These are phyloP conservation scores for Canna indica DNA, from an alignment of 176 grass and related monocot species.

Conservation along the genomic window DNA sequence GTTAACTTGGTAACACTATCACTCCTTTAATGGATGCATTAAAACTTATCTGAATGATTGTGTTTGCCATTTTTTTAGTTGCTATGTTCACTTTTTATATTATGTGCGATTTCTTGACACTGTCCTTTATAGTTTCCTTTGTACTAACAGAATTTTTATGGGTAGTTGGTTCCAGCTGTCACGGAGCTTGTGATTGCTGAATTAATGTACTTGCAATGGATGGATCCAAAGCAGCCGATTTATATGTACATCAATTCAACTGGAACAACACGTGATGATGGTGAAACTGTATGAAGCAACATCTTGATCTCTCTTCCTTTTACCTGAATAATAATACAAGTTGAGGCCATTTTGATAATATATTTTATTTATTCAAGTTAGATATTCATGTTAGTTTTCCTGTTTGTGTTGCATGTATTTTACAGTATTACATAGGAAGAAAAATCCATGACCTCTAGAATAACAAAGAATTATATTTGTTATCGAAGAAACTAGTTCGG, in stretches of 20 bases:
- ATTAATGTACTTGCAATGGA: constrained; percentile 90
- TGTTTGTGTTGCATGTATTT: neutral
- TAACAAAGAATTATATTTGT: neutral
- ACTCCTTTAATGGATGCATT: neutral
- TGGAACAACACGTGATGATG: constrained; percentile 77
- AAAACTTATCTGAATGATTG: neutral
- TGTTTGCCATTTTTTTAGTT: too few relatives aligned
- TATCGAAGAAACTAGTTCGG: too few relatives aligned
- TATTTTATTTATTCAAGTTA: neutral
- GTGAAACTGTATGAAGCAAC: constrained; percentile 66
- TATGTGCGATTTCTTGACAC: neutral
- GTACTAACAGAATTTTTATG: constrained; percentile 9
- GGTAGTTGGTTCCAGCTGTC: constrained; percentile 73
- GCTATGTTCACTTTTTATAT: neutral
- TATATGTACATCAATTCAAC: constrained; percentile 89
- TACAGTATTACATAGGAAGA: neutral
- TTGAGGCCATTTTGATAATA: neutral
- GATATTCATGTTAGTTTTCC: too few relatives aligned
- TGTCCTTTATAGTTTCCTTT: neutral
- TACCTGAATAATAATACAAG: neutral
- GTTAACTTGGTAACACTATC: neutral
- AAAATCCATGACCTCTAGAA: neutral
- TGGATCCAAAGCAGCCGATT: constrained; percentile 73
- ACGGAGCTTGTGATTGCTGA: constrained; percentile 73
- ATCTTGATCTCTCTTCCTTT: constrained; percentile 8